phyloP scores from a whole-genome alignment of 345 rosid genomes.

The Gossypium bickii region DNA sequence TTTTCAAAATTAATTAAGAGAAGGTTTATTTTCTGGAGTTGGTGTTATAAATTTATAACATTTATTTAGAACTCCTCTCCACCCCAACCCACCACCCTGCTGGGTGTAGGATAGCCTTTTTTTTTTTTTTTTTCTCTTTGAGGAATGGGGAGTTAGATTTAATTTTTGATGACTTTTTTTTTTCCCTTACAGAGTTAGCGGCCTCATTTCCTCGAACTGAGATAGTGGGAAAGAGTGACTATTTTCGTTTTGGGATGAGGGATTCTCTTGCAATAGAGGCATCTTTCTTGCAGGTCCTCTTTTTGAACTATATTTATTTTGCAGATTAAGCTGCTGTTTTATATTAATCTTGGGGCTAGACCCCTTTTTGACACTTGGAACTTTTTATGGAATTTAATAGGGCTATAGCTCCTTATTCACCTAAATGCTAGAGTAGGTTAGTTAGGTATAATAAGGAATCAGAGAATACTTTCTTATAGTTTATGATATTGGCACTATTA shows the following conservation, averaged over 20 bases:
- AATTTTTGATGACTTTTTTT: slow-evolving; percentile 2
- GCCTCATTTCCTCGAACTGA: slow-evolving; percentile 82
- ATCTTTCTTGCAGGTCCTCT: slow-evolving; percentile 79
- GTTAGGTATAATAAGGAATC: background rate
- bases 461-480: background rate
- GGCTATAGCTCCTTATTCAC: background rate
- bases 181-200: slow-evolving; percentile 60
- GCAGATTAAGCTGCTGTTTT: slow-evolving; percentile 11
- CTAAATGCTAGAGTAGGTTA: background rate
- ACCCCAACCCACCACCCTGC: background rate
- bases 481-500: background rate
- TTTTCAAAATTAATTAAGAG: background rate
- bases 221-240: slow-evolving; percentile 83
- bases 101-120: background rate
- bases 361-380: background rate
- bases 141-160: background rate
- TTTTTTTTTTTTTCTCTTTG: background rate
- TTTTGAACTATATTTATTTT: slow-evolving; percentile 6
- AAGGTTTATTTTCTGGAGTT: background rate
- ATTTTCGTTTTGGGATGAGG: slow-evolving; percentile 91
- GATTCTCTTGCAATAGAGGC: slow-evolving; percentile 99
- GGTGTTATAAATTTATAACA: background rate
- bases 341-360: slow-evolving; percentile 4
- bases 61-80: background rate
- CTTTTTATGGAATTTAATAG: slow-evolving; percentile 7